Evolutionary conservation across 116 monocot genomes (phyloP), one percentile per base, ranked within the genome.

Genomic region (Cymodocea nodosa): DNA sequence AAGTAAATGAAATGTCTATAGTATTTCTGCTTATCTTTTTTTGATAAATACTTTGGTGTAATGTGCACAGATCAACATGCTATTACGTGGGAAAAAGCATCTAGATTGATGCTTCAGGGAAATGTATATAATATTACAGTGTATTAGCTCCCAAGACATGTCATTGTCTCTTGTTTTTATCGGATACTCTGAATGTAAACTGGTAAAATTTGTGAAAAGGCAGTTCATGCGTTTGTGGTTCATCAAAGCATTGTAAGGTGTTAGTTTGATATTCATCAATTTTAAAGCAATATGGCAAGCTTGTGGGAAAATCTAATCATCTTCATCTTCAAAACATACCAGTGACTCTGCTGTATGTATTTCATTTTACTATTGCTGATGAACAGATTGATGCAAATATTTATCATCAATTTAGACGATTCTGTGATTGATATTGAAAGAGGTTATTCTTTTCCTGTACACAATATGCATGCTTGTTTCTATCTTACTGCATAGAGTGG

Each of bases 401-500:
- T 5, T 4, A 15, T 13, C 23, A 18, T 56, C 56, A 23, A 20
- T 23, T 3, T 57, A 57, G 1, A 23, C 23, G 57, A 20, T 23
- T 57, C 19, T 8, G 23, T 57, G 24, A 57, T 57, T 23, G 24
- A 57, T 8, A 44, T 44, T 8, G 44, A 44, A 12, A 44, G 44
- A 44, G 7, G 12, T 44, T 10, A 44, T 44, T 44, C 44, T 44
- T 44, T 44, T 44, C 12, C 7, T 44, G 12, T 44, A 0, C 44
- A 44, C 18, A 54, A 75, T 65, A 79, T 88, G 84, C 87, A 88
- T 79, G 84, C 56, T 59, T 54, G 69, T 64, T 48, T 67, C 66
- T 69, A 53, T 78, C 49, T 48, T 71, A 70, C 76, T 58, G 74
- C 76, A 77, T 70, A 73, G 78, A 76, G 76, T 63, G 68, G 68